These are phyloP conservation scores for Eucalyptus decipiens DNA, from an alignment of 345 rosid genomes.

Conservation along the genomic window DNA sequence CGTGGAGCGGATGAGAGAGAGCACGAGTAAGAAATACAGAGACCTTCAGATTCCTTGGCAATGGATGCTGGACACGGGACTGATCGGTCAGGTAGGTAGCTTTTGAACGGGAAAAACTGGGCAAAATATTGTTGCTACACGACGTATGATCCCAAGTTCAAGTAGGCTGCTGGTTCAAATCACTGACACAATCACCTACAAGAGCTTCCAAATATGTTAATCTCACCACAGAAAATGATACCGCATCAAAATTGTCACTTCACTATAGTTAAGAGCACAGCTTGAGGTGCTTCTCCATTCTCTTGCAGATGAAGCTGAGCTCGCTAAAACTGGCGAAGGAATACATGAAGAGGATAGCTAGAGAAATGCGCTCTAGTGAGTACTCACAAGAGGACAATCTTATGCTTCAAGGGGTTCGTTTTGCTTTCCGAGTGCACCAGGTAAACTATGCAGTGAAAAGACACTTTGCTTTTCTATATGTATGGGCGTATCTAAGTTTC, in stretches of 20 bases:
- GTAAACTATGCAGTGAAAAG: constrained; percentile 5
- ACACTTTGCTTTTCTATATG: neutral
- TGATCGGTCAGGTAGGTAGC: constrained; percentile 72
- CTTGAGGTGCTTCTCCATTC: neutral
- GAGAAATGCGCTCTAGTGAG: constrained; percentile 28
- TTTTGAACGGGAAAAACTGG: neutral
- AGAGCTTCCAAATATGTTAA: neutral
- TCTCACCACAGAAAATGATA: neutral
- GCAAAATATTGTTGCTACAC: neutral
- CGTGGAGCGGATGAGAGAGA: constrained; percentile 56
- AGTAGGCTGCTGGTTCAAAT: neutral
- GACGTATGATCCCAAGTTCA: neutral
- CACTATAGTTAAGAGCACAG: neutral
- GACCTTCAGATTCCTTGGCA: constrained; percentile 90
- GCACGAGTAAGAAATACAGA: constrained; percentile 53
- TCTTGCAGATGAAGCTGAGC: constrained; percentile 61
- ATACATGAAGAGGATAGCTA: constrained; percentile 53
- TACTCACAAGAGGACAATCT: constrained; percentile 23
- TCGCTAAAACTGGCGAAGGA: constrained; percentile 55
- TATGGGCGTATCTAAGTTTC: neutral
- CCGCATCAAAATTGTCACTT: neutral
- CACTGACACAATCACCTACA: neutral
- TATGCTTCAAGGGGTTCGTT: constrained; percentile 69
- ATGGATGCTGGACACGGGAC: constrained; percentile 77
- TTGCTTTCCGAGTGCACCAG: constrained; percentile 82